Base-by-base conservation (phyloP, 495 filamentous ascomycete genomes). In the Viridothelium virens region DNA sequence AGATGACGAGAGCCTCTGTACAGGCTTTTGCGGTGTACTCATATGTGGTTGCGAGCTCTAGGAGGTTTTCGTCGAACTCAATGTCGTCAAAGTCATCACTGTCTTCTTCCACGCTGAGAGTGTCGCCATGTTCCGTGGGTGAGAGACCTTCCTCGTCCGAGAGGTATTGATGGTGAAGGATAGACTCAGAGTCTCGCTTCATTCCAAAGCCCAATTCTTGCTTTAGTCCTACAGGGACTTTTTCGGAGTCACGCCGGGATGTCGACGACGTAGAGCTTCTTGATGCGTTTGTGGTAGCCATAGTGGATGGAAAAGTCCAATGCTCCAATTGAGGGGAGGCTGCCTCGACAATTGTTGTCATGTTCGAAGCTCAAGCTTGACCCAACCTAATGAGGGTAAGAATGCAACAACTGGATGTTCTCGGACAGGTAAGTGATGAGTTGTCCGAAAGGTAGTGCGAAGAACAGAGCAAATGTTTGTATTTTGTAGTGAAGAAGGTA, bases 101-200 rank as follows among this genome's bases (percentile, higher is more conserved):
- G 53, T 59, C n/a, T 9, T 59, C 48, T 25, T 53, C 53, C 25
- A 59, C 31, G 53, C 53, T 59, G 3, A 59, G 53, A 31, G 53
- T 59, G 14, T 59, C 53, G 53, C 36, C 53, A 18, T 59, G 53
- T 36, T 59, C 53, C 0, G 36, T 36, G 3, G 53, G 53, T 36
- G 53, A 59, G 18, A 59, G 53, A 59, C 53, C 53, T 36, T 59
- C 53, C 36, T 59, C 53, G 31, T 59, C 53, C 18, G 53, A 59
- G 18, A 59, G 53, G 36, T 59, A 59, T 59, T 59, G 53, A 5
- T 59, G 53, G 31, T 59, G 31, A 7, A 59, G 5, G 53, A 59
- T 4, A 9, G 14, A 36, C 31, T 59, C 53, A 7, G 53, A 36
- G 11, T 33, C 5, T 59, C 53, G 53, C 31, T 59, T 59, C 53